Evolutionary conservation across 2,329 filamentous ascomycete species (phyloP).

Genomic region (Fusarium secorum): DNA sequence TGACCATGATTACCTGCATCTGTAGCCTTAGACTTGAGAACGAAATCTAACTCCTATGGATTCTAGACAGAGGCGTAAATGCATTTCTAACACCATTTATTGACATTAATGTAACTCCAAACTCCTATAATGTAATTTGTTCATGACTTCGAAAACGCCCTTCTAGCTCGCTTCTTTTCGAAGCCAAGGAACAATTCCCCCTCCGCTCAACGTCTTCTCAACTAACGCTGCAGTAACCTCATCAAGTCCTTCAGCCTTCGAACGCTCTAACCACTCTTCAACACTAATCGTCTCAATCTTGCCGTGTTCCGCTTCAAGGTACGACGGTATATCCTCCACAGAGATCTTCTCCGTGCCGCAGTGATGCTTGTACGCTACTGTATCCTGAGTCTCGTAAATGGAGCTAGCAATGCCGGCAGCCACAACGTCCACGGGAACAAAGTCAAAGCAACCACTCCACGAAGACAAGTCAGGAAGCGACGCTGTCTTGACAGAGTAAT

Average conservation of each 20-base stretch:
- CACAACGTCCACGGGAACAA: not conserved
- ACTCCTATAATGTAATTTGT: not conserved
- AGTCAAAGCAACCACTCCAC: slow-evolving; percentile 3
- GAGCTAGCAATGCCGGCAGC: not conserved
- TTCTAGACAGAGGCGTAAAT: not conserved
- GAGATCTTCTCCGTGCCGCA: not conserved
- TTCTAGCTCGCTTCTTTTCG: not conserved
- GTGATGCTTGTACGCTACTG: not conserved
- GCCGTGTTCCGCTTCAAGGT: not conserved
- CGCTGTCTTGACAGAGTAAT: not conserved
- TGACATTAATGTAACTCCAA: not conserved
- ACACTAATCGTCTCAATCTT: not conserved
- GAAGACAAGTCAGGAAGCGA: slow-evolving; percentile 1
- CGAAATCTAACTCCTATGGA: not conserved
- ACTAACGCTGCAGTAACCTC: not conserved
- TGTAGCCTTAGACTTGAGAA: not conserved
- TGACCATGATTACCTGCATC: too few species aligned
- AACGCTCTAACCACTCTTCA: not conserved
- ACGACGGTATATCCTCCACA: not conserved
- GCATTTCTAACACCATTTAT: not conserved
- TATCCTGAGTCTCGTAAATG: not conserved
- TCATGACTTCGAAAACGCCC: not conserved
- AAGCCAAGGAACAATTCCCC: not conserved
- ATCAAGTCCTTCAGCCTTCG: not conserved
- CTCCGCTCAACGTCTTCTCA: not conserved